Evolutionary conservation across 2,329 filamentous ascomycete genomes (phyloP), one percentile per base, ranked within the genome.

Genomic region (Lizonia empirigonia): DNA sequence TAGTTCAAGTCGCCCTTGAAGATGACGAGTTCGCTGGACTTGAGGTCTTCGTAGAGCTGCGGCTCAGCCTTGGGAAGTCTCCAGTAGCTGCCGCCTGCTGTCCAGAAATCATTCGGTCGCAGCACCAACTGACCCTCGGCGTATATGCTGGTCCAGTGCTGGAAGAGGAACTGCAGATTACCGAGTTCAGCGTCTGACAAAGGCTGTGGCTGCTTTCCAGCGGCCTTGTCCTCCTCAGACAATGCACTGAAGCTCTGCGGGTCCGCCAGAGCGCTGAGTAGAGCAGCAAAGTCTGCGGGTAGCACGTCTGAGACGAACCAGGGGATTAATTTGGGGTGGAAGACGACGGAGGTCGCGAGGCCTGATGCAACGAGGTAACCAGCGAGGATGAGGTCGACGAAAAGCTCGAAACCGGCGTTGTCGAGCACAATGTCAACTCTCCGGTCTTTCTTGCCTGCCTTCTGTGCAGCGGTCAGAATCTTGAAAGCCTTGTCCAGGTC

Each of bases 1-100:
- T 97, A 99, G 77, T 99, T 99, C 62, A 99, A 73, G 70, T 99
- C 94, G 2, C 94, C 94, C 79, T 99, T 99, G 80, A 97, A 97
- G 48, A 99, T 85, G 10, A 96, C 90, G 15, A 99, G 79, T 72
- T 96, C 90, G 59, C 89, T 90, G 55, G 85, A 77, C 77, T 91
- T 87, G 48, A 99, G 76, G 67, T 97, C 93, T 6, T 89, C 82
- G 44, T 85, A 82, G 10, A 99, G 76, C 22, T 82, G 80, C 2
- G 84, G 82, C 1, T 85, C 89, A 19, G 84, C 80, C 12, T 78
- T 74, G 0, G 92, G 91, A 52, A 99, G 74, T 24, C 91, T 83
- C 92, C 94, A 97, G 77, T 88, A 99, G 68, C 89, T 90, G 3
- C 91, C 91, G 0, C 82, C 85, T 10, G 88, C 83, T 0, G 93